Conservation (phyloP, 306 rosid species). For the Lathyrus sativus region DNA sequence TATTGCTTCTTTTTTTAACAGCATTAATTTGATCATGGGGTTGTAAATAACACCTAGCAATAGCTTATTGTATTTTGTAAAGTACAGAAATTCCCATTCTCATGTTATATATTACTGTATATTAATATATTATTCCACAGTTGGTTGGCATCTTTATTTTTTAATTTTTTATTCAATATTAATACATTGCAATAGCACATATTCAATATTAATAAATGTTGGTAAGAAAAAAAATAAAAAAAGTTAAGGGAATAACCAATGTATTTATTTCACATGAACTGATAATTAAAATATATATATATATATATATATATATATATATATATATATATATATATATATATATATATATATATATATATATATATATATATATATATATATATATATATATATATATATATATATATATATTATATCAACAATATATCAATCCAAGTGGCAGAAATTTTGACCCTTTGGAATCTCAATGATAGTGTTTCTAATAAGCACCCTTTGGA, state of each 20-base stretch:
- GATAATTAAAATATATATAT: background rate
- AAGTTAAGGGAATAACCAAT: background rate
- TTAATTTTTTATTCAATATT: background rate
- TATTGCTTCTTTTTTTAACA: slow-evolving; percentile 31
- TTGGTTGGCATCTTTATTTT: background rate
- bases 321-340: too few species aligned
- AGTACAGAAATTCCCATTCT: background rate
- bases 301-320: too few species aligned
- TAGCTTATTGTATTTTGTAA: slow-evolving; percentile 15
- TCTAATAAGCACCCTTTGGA: slow-evolving; percentile 24
- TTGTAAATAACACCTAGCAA: slow-evolving; percentile 36
- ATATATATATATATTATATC: background rate
- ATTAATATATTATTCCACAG: background rate
- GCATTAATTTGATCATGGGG: slow-evolving; percentile 26
- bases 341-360: too few species aligned
- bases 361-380: too few species aligned
- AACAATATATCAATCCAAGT: background rate
- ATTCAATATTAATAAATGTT: background rate
- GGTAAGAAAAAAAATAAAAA: background rate
- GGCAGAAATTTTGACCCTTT: background rate
- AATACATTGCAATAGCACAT: background rate
- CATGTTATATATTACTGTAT: background rate
- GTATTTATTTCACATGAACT: background rate
- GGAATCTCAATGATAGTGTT: background rate
- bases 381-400: too few species aligned